Conservation (phyloP, 805 yeast species). For the Saturnispora galanensis region DNA sequence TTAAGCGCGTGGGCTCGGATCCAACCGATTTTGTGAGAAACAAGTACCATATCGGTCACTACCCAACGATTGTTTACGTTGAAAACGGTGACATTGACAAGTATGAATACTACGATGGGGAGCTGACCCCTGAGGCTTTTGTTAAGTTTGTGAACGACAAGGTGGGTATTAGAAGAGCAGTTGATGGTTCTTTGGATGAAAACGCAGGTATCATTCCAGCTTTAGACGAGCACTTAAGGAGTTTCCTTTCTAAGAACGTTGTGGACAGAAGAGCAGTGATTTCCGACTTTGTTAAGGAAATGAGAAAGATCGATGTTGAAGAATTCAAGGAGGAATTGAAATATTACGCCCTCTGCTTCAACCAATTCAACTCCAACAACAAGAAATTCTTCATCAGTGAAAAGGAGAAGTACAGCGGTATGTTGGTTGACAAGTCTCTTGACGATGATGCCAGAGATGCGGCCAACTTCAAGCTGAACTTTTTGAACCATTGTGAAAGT, state of each 20-base stretch:
- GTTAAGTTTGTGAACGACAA: constrained; percentile 40
- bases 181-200: constrained; percentile 31
- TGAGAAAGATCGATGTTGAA: constrained; percentile 25
- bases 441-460: constrained; percentile 38
- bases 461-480: constrained; percentile 41
- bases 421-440: constrained; percentile 32
- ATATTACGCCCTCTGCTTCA: constrained; percentile 38
- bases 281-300: constrained; percentile 29
- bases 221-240: constrained; percentile 24
- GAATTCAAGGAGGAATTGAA: constrained; percentile 22
- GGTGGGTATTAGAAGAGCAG: constrained; percentile 31
- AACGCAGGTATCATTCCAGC: constrained; percentile 33
- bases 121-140: constrained; percentile 37
- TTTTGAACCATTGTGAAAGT: constrained; percentile 18
- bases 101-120: constrained; percentile 30
- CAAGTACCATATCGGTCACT: constrained; percentile 33
- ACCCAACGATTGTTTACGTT: constrained; percentile 50
- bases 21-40: constrained; percentile 34
- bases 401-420: constrained; percentile 32
- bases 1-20: constrained; percentile 36
- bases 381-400: constrained; percentile 36
- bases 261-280: constrained; percentile 19
- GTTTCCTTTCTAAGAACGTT: constrained; percentile 24
- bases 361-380: constrained; percentile 37
- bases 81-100: constrained; percentile 28